phyloP scores from a whole-genome alignment of 306 rosid genomes.

The Comarum palustre region DNA sequence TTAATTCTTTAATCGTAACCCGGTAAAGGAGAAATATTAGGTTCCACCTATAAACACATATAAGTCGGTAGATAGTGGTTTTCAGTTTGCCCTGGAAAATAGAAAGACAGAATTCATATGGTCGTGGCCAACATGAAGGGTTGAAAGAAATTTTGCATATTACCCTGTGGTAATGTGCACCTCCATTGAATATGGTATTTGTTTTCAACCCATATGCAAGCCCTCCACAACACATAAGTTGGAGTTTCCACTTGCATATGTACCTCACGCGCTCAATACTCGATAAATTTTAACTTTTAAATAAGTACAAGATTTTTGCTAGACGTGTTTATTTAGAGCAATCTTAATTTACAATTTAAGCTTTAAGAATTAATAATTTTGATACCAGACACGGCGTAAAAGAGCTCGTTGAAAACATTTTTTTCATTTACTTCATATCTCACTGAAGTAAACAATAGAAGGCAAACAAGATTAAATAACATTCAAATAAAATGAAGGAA shows the following conservation, averaged over 20 bases:
- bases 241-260: not conserved
- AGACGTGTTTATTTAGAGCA: not conserved
- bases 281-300: not conserved
- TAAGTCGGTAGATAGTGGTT: not conserved
- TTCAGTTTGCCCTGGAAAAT: not conserved
- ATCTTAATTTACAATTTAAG: not conserved
- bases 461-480: not conserved
- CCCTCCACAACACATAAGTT: constrained; percentile 6
- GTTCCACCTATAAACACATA: too few relatives aligned
- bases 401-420: not conserved
- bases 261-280: not conserved
- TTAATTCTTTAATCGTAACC: too few relatives aligned
- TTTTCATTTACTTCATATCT: not conserved
- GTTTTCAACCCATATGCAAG: not conserved
- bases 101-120: not conserved
- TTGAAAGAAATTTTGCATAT: not conserved
- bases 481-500: not conserved
- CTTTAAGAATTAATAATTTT: too few relatives aligned
- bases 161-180: not conserved
- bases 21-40: too few relatives aligned
- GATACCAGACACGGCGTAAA: too few relatives aligned
- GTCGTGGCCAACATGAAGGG: constrained; percentile 7
- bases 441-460: not conserved
- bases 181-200: constrained; percentile 16
- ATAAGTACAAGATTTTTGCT: not conserved